phyloP scores from a whole-genome alignment of 768 basidiomycete species.

The Mycena epipterygia region DNA sequence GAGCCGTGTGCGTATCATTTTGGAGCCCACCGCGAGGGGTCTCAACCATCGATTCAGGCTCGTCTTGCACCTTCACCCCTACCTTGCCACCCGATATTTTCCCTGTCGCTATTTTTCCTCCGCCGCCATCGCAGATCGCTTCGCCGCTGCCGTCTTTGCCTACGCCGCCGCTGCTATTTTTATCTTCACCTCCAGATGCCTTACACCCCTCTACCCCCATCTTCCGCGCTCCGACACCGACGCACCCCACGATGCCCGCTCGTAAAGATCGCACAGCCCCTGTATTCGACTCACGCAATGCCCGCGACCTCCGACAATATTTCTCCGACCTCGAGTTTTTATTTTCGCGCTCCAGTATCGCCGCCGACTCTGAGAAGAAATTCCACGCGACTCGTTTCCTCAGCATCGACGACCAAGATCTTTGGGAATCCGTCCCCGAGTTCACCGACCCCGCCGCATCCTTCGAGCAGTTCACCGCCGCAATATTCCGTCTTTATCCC shows the following conservation, averaged over 20 bases:
- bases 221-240: background rate
- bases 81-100: background rate
- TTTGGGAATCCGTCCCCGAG: conserved; percentile 36
- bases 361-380: conserved; percentile 28
- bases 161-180: background rate
- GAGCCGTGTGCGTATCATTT: conserved; percentile 14
- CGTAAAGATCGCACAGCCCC: conserved; percentile 7
- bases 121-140: too few species aligned
- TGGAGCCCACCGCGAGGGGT: conserved; percentile 35
- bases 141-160: too few species aligned
- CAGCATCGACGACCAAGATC: conserved; percentile 25
- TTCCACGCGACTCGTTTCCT: conserved; percentile 19
- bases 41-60: conserved; percentile 18
- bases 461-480: background rate
- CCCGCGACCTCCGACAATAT: conserved; percentile 28
- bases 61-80: background rate
- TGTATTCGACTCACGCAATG: conserved; percentile 2
- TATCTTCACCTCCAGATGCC: background rate
- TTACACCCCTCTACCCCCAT: background rate
- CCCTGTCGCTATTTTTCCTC: background rate
- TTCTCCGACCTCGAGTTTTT: conserved; percentile 33
- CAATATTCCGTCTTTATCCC: background rate
- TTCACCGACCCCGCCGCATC: background rate
- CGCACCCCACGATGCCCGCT: background rate
- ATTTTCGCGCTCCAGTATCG: conserved; percentile 17